Conservation (phyloP, 2,329 filamentous ascomycete genomes). For the Penicillium sp. region DNA sequence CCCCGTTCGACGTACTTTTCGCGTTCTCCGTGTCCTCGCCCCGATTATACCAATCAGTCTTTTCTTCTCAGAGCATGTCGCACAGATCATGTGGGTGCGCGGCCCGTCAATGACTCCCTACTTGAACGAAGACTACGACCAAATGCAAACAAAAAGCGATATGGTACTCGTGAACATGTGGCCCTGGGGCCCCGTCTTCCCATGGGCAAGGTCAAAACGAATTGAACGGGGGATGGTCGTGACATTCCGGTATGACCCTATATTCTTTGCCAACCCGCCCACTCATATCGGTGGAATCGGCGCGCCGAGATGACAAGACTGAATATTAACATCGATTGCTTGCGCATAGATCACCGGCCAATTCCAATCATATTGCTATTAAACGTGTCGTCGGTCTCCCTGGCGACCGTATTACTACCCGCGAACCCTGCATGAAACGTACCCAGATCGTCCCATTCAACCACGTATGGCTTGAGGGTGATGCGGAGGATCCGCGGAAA, state of each 20-base stretch:
- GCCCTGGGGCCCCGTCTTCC: slow-evolving; percentile 54
- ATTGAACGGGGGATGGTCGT: slow-evolving; percentile 73
- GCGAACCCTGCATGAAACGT: slow-evolving; percentile 57
- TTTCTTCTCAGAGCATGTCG: slow-evolving; percentile 43
- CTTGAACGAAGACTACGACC: slow-evolving; percentile 65
- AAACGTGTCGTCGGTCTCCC: slow-evolving; percentile 82
- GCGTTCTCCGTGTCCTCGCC: slow-evolving; percentile 29
- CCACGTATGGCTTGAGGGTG: slow-evolving; percentile 94
- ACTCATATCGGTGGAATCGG: not conserved
- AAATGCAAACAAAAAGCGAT: slow-evolving; percentile 40
- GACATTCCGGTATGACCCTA: slow-evolving; percentile 52
- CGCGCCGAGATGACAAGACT: not conserved
- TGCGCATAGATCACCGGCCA: slow-evolving; percentile 62
- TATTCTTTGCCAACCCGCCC: not conserved
- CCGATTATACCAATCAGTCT: slow-evolving; percentile 40
- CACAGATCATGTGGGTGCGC: slow-evolving; percentile 43
- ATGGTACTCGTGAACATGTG: slow-evolving; percentile 46
- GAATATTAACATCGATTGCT: slow-evolving; percentile 1
- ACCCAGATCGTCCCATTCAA: slow-evolving; percentile 69
- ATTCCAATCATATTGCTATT: slow-evolving; percentile 68
- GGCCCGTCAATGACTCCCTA: slow-evolving; percentile 73
- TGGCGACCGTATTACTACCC: slow-evolving; percentile 73
- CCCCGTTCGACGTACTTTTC: slow-evolving; percentile 26
- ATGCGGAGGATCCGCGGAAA: slow-evolving; percentile 65
- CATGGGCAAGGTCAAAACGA: slow-evolving; percentile 49